A percentile compares a stretch with the other conserved stretches of the same genome.
These are phyloP conservation scores for Penicillium sp. DNA, from an alignment of 2,329 filamentous ascomycete genomes.

Conservation along the genomic window DNA sequence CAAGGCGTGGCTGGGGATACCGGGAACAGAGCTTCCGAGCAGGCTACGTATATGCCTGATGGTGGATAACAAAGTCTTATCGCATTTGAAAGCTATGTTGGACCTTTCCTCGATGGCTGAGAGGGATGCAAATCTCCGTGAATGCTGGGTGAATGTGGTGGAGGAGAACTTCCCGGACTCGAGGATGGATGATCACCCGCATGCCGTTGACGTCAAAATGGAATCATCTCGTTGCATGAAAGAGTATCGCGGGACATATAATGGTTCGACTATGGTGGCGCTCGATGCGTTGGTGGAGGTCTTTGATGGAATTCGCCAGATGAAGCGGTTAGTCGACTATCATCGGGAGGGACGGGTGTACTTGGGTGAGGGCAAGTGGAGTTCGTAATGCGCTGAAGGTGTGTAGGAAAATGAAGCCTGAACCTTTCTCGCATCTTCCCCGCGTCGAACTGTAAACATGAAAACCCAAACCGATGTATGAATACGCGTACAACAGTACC, in stretches of 20 bases:
- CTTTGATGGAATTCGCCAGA: conserved; percentile 25
- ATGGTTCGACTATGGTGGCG: conserved; percentile 27
- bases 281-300: conserved; percentile 28
- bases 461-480: too few species aligned
- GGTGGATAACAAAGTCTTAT: conserved; percentile 27
- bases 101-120: conserved; percentile 15
- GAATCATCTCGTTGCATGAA: neutral
- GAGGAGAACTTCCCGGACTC: conserved; percentile 32
- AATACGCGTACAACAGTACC: too few species aligned
- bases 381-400: neutral
- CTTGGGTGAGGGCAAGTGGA: conserved; percentile 26
- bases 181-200: conserved; percentile 15
- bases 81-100: conserved; percentile 15
- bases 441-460: too few species aligned
- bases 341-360: conserved; percentile 25
- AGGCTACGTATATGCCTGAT: conserved; percentile 28
- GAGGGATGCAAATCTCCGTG: conserved; percentile 10
- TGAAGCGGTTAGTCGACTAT: conserved; percentile 25
- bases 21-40: conserved; percentile 26
- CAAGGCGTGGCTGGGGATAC: conserved; percentile 27
- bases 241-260: conserved; percentile 17
- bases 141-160: conserved; percentile 27
- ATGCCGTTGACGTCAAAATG: neutral
- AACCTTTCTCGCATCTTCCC: too few species aligned
- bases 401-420: too few species aligned